Evolutionary conservation across 2,329 filamentous ascomycete genomes (phyloP).

Genomic region (Gaeumannomyces tritici): DNA sequence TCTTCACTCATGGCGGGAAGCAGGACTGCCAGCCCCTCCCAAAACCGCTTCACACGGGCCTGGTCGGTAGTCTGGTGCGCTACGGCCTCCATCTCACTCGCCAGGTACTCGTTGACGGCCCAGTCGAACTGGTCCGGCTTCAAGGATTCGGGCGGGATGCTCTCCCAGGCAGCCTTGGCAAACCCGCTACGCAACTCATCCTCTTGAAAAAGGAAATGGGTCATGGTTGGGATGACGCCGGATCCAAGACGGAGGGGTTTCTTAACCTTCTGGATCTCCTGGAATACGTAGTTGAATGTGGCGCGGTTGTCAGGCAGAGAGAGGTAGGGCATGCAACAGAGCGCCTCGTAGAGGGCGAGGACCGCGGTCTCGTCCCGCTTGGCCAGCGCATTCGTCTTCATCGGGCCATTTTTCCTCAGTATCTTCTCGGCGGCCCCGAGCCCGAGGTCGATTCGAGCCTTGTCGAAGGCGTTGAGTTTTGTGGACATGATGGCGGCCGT

Average conservation of each 20-base stretch:
- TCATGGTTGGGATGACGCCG: slow-evolving; percentile 69
- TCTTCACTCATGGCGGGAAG: slow-evolving; percentile 63
- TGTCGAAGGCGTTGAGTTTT: slow-evolving; percentile 28
- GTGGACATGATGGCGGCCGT: slow-evolving; percentile 27
- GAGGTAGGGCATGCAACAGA: slow-evolving; percentile 77
- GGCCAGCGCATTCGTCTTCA: slow-evolving; percentile 36
- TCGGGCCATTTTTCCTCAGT: slow-evolving; percentile 33
- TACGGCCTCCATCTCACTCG: slow-evolving; percentile 54
- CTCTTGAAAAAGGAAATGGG: slow-evolving; percentile 71
- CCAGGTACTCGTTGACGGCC: slow-evolving; percentile 68
- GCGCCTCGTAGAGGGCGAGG: slow-evolving; percentile 75
- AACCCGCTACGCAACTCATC: slow-evolving; percentile 54
- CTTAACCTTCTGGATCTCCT: slow-evolving; percentile 61
- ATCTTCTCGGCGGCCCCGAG: slow-evolving; percentile 41
- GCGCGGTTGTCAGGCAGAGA: slow-evolving; percentile 37
- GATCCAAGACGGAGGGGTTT: slow-evolving; percentile 68
- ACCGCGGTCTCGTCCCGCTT: slow-evolving; percentile 49
- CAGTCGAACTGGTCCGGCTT: slow-evolving; percentile 74
- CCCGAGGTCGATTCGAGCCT: slow-evolving; percentile 20
- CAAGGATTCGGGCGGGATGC: slow-evolving; percentile 50
- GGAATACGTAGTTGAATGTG: slow-evolving; percentile 75
- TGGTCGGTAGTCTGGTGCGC: slow-evolving; percentile 35
- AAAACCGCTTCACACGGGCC: slow-evolving; percentile 58
- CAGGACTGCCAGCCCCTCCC: slow-evolving; percentile 68
- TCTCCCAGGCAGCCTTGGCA: slow-evolving; percentile 60